A percentile compares a stretch with the other conserved stretches of the same genome.
phyloP scores from a whole-genome alignment of 2,329 filamentous ascomycete genomes.

The Aspergillus versicolor region DNA sequence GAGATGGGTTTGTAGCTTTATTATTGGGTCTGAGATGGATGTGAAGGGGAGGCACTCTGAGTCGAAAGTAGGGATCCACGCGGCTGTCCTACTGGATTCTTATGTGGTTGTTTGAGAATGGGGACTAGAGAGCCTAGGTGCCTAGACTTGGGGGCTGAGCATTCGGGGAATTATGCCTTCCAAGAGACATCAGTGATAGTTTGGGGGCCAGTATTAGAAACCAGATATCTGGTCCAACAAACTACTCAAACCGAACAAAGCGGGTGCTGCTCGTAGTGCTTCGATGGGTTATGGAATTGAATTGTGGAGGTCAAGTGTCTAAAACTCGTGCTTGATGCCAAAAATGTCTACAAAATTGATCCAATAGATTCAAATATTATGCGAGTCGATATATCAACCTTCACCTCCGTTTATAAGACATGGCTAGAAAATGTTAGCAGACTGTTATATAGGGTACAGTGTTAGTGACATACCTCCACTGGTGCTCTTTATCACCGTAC shows the following conservation, averaged over 20 bases:
- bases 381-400: neutral
- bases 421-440: constrained; percentile 18
- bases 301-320: neutral
- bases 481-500: constrained; percentile 88
- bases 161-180: neutral
- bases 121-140: neutral
- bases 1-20: neutral
- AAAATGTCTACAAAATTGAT: neutral
- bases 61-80: neutral
- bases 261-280: neutral
- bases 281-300: too few relatives aligned
- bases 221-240: neutral
- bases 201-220: neutral
- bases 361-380: neutral
- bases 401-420: constrained; percentile 14
- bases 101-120: neutral
- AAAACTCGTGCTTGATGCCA: neutral
- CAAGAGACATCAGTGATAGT: neutral
- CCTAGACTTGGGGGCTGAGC: neutral
- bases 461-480: constrained; percentile 70
- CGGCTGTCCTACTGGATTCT: neutral
- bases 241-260: too few relatives aligned
- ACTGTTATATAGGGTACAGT: constrained; percentile 9
- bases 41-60: too few relatives aligned
- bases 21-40: neutral